Base-by-base conservation (phyloP, 1,284 basidiomycete species). In the Afroboletus lepidellus region DNA sequence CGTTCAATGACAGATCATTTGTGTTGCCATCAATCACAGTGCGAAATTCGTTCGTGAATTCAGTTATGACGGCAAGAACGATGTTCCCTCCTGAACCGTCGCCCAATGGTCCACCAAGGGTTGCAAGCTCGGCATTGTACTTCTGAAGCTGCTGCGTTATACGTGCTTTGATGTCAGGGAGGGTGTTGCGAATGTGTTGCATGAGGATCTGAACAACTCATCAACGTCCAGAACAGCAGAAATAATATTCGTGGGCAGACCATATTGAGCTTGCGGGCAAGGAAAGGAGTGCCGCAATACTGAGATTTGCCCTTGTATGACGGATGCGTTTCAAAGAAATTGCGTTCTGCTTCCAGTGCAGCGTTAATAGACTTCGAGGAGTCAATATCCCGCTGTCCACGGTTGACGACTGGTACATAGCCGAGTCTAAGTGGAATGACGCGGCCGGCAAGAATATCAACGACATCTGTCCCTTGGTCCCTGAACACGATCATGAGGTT, bases 271-370 rank as follows among this genome's bases (percentile, higher is more conserved):
- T 97, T 97, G 60, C 93, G 84, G 1, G 96, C 94, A 45, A 99
- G 83, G 85, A 96, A 99, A 8, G 96, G 94, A 1, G 96, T 99
- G 56, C 96, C 96, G 64, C 96, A 99, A 73, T 94, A 99, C 64
- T 94, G 88, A 8, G 92, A 84, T 74, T 98, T 98, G 69, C 85
- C 83, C 65, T 92, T 89, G 74, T 99, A 99, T 46, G 92, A 92
- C 23, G 85, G 72, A 69, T 99, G 96, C 62, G 81, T 91, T 73
- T 98, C 93, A 68, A 99, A 99, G 80, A 90, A 99, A 56, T 87
- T 81, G 55, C 88, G 85, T 72, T 99, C 96, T 59, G 84, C 79
- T 43, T 98, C 95, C 36, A 99, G 77, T 8, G 96, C 96, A 43
- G 80, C 79, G 33, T 75, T 74, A 67, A 99, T 98, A 11, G 90